Evolutionary conservation across 805 yeast species (phyloP).

Genomic region (Kazachstania psychrophila): DNA sequence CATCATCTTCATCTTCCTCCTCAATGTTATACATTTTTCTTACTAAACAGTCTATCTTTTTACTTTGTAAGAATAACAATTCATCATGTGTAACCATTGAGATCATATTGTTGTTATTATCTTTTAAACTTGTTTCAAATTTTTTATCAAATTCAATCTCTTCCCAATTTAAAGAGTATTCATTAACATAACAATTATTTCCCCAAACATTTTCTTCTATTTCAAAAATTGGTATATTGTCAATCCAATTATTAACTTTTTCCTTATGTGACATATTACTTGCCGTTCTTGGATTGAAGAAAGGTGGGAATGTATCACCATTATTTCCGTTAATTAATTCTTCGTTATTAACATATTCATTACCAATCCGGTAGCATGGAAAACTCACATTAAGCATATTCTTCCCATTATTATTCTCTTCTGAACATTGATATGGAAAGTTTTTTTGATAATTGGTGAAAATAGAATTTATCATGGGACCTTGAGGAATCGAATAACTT

Average conservation of each 20-base stretch:
- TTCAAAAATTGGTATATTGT: constrained; percentile 41
- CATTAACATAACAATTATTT: constrained; percentile 18
- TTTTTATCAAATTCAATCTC: constrained; percentile 24
- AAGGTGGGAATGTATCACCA: constrained; percentile 32
- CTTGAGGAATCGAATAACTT: constrained; percentile 7
- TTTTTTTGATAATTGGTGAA: too few species aligned
- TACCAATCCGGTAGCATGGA: too few species aligned
- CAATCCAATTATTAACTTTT: constrained; percentile 58
- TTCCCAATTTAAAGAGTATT: constrained; percentile 26
- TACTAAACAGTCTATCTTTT: constrained; percentile 17
- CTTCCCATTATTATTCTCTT: too few species aligned
- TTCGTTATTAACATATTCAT: too few species aligned
- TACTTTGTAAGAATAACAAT: constrained; percentile 17
- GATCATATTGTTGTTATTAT: neutral
- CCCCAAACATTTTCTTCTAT: constrained; percentile 12
- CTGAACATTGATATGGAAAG: too few species aligned
- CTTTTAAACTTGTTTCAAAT: neutral
- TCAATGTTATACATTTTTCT: constrained; percentile 11
- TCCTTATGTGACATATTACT: constrained; percentile 57
- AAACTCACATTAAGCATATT: too few species aligned
- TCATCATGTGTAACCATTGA: constrained; percentile 14
- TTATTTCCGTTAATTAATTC: too few species aligned
- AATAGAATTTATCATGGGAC: too few species aligned
- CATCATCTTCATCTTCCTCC: neutral
- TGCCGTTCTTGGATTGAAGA: constrained; percentile 54